Percentiles rank a stretch among this genome's conserved stretches.
Conservation (phyloP, 2,329 filamentous ascomycete species). For the Alternaria metachromatica region DNA sequence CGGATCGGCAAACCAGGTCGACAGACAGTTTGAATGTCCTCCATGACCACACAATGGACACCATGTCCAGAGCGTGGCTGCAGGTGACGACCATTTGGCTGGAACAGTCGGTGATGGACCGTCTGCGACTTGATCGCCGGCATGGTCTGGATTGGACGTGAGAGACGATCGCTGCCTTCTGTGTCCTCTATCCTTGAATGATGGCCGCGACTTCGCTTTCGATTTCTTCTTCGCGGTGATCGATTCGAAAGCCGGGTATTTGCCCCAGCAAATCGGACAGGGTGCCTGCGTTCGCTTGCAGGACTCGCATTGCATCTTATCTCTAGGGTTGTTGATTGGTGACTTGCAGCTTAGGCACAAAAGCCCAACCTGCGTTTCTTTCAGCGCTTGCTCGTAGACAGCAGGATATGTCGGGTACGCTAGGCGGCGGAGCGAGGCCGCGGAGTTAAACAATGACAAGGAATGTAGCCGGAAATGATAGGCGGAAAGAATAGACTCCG, state of each 20-base stretch:
- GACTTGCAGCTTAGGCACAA: conserved; percentile 64
- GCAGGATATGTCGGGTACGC: conserved; percentile 62
- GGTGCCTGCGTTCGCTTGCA: conserved; percentile 54
- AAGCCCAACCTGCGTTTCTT: conserved; percentile 61
- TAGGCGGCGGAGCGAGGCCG: conserved; percentile 63
- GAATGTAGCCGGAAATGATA: conserved; percentile 64
- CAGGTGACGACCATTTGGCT: conserved; percentile 29
- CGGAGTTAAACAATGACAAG: conserved; percentile 57
- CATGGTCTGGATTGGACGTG: conserved; percentile 15
- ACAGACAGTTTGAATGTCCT: conserved; percentile 64
- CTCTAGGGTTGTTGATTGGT: conserved; percentile 60
- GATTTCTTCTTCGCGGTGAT: conserved; percentile 37
- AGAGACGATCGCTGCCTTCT: conserved; percentile 37
- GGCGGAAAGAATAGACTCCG: conserved; percentile 61
- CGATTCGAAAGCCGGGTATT: conserved; percentile 51
- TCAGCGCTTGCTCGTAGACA: conserved; percentile 64
- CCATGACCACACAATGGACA: conserved; percentile 68
- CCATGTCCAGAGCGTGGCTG: conserved; percentile 58
- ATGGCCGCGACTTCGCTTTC: conserved; percentile 33
- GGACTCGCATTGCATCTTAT: conserved; percentile 59
- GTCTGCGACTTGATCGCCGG: conserved; percentile 19
- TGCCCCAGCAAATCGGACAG: conserved; percentile 55
- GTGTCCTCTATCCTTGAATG: conserved; percentile 29
- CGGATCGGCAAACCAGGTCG: conserved; percentile 61
- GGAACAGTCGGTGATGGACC: conserved; percentile 31